A percentile compares a stretch with the other conserved stretches of the same genome.
These are phyloP conservation scores for Phanerochaete sordida DNA, from an alignment of 768 basidiomycete genomes.

Conservation along the genomic window DNA sequence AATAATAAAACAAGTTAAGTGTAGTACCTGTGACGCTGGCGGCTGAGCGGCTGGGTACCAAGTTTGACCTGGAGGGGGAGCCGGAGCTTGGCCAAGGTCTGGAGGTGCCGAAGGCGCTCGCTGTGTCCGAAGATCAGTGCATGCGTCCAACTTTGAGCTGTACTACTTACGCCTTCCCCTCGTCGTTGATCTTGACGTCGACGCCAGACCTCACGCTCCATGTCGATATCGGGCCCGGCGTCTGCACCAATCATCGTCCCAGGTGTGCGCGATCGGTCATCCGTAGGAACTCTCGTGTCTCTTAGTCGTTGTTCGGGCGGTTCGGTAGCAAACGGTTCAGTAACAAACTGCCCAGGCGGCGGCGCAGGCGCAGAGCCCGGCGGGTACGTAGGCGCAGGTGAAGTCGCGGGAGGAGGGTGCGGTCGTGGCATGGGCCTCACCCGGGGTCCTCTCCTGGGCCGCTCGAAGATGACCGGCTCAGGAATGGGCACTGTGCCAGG, in stretches of 20 bases:
- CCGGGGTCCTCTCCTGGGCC: neutral
- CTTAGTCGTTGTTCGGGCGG: neutral
- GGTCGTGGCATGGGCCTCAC: neutral
- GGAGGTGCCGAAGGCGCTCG: constrained; percentile 13
- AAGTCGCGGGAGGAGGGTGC: neutral
- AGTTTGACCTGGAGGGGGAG: neutral
- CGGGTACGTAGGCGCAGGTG: neutral
- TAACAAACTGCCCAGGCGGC: too few species aligned
- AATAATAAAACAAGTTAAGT: neutral
- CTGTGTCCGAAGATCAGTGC: neutral
- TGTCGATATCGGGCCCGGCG: constrained; percentile 7
- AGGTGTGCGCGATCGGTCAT: neutral
- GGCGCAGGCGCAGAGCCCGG: too few species aligned
- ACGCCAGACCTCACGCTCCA: constrained; percentile 5
- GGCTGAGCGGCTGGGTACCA: constrained; percentile 9
- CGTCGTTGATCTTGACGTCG: neutral
- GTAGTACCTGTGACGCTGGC: neutral
- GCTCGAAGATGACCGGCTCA: constrained; percentile 14
- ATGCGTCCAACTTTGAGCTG: too few species aligned
- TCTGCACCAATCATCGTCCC: neutral
- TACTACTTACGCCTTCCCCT: too few species aligned
- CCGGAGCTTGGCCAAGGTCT: neutral
- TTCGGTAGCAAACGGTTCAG: neutral
- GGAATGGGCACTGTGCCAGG: constrained; percentile 19
- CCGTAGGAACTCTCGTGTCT: neutral